Percentiles rank a stretch among this genome's conserved stretches.
These are phyloP conservation scores for Dipteronia dyeriana DNA, from an alignment of 345 rosid species.

Conservation along the genomic window DNA sequence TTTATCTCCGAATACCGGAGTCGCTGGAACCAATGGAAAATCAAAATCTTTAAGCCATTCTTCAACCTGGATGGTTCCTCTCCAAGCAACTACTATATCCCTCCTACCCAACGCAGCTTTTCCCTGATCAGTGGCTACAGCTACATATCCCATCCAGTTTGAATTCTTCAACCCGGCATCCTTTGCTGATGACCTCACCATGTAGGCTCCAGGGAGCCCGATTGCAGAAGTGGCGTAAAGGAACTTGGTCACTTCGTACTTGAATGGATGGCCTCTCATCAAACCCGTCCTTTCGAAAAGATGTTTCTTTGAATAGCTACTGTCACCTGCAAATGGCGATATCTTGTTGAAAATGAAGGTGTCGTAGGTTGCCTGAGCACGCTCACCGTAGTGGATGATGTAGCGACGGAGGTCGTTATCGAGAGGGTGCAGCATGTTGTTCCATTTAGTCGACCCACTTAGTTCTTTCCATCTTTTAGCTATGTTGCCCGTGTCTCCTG, in stretches of 20 bases:
- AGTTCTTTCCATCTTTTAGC: constrained; percentile 35
- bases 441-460: constrained; percentile 33
- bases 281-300: constrained; percentile 23
- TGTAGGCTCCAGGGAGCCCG: constrained; percentile 34
- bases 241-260: constrained; percentile 49
- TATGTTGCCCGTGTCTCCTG: not conserved
- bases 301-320: constrained; percentile 13
- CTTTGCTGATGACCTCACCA: constrained; percentile 36
- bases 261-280: constrained; percentile 15
- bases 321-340: constrained; percentile 41
- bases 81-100: constrained; percentile 51
- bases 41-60: constrained; percentile 54
- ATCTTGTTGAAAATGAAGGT: constrained; percentile 34
- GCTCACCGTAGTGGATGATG: constrained; percentile 36
- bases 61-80: constrained; percentile 43
- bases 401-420: constrained; percentile 35
- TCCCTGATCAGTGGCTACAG: constrained; percentile 53
- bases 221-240: constrained; percentile 55
- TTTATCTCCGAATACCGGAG: constrained; percentile 20
- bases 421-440: constrained; percentile 27
- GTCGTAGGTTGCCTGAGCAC: constrained; percentile 51
- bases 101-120: constrained; percentile 52
- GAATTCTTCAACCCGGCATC: constrained; percentile 41
- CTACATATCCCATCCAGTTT: constrained; percentile 61
- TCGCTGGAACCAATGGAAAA: constrained; percentile 33